Base-by-base conservation (phyloP, 1,284 basidiomycete species). In the Microbotryum violaceum region DNA sequence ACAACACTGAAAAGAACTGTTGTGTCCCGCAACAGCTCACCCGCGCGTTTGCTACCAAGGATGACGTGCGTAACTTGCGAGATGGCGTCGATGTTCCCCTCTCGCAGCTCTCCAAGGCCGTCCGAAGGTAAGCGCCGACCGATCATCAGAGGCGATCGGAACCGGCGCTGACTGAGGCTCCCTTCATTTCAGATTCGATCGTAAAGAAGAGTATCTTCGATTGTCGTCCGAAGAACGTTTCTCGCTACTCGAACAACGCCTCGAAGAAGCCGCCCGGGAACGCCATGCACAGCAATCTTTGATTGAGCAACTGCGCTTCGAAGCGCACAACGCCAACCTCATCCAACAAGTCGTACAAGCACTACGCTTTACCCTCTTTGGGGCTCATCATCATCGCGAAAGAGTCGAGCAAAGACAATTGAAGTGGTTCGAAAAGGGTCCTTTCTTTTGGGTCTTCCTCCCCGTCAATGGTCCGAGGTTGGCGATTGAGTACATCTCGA, bases 1-100 rank as follows among this genome's bases (percentile, higher is more conserved):
- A 68, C 69, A 50, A 67, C 65, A 55, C 56, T 67, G 3, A 31
- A 6, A 7, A 42, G 16, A 6, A 6, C 48, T n/a, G 45, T 3
- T 7, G 4, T n/a, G 27, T 7, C 9, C 25, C 9, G 1, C n/a
- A 12, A 10, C 47, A 61, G 48, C 58, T 61, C 46, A 51, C 65
- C 6, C 59, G 51, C 29, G 57, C 63, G 2, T 68, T 70, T 48
- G 74, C 73, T 1, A 72, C 71, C 49, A 74, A 75, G 55, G 69
- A 62, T 20, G 74, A 76, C 57, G 63, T 76, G 20, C 65, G 70
- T 20, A 58, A 70, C 5, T 65, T 77, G n/a, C 64, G 72, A 37
- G 72, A 75, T 25, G 72, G 68, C 20, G 66, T 75, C 55, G 74
- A 76, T 37, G 61, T 69, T 16, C 73, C 73, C 18, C 58, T 75